Evolutionary conservation across 192 early-diverging fungal genomes (phyloP), one percentile per base, ranked within the genome.

Genomic region (Entomortierella chlamydospora): DNA sequence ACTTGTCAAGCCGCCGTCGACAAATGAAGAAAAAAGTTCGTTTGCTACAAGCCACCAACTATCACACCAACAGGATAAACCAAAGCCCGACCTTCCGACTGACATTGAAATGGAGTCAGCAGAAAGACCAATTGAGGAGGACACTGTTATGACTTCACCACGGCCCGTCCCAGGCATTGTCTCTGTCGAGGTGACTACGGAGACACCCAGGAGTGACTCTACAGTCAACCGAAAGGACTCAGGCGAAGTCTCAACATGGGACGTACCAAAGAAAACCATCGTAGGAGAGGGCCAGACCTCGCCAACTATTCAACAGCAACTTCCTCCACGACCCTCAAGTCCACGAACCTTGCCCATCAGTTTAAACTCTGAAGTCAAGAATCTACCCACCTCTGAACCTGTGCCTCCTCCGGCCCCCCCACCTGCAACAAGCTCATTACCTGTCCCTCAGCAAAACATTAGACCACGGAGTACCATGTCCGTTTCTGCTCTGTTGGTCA

Each of bases 401-500:
- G 49, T 73, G 23, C 72, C 72, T 39, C 58, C 72, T 6, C 43
- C 58, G 18, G 56, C 45, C 42, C 33, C 72, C 20, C 49, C 54
- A 39, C 15, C 61, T 4, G 43, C 42, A 17, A 11, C 64, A 45
- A 54, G 22, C 0, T n/a, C 55, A 0, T 12, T 22, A 33, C 22
- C 51, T 0, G 22, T 25, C 45, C n/a, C 37, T 10, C 57, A 51
- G 11, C 67, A 63, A 37, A 52, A 3, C 20, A 43, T 49, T 4
- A 56, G 60, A 13, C 73, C 61, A 30, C 54, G 76, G 7, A 79
- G 68, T 31, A 70, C 68, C 31, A 79, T 79, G 76, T 79, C 76
- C 4, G 68, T 79, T 23, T 79, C 76, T 11, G 76, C 76, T 4
- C 57, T 79, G 3, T 31, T 79, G 22, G 47, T 70, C 30, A 66